A percentile compares a stretch with the other conserved stretches of the same genome.
phyloP scores from a whole-genome alignment of 441 rosid species.

The Kokia cookei region DNA sequence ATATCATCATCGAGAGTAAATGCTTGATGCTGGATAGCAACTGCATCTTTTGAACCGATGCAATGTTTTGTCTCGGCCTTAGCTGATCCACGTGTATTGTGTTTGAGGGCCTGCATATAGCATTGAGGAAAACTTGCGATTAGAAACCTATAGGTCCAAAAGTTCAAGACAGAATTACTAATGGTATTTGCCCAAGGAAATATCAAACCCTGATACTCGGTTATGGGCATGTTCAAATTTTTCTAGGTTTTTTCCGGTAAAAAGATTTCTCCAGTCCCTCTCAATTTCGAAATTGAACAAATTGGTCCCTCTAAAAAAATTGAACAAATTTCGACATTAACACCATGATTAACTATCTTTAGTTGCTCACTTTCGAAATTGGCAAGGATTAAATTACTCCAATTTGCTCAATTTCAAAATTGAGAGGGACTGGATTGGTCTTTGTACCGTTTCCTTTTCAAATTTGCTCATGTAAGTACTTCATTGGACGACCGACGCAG shows the following conservation, averaged over 20 bases:
- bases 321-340: too few relatives aligned
- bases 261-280: too few relatives aligned
- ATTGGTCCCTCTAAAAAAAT: too few relatives aligned
- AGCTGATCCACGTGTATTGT: slow-evolving; percentile 6
- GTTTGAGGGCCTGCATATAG: slow-evolving; percentile 24
- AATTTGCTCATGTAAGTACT: neutral
- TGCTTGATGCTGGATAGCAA: slow-evolving; percentile 23
- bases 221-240: neutral
- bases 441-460: too few relatives aligned
- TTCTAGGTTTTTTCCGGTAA: neutral
- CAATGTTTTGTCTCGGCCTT: slow-evolving; percentile 19
- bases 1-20: slow-evolving; percentile 18
- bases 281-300: too few relatives aligned
- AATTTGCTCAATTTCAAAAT: too few relatives aligned
- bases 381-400: too few relatives aligned
- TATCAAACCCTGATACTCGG: neutral
- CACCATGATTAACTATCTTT: too few relatives aligned
- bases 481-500: neutral
- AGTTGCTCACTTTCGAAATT: too few relatives aligned
- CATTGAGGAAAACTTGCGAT: neutral
- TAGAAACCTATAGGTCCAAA: neutral
- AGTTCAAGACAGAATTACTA: neutral
- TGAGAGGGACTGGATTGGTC: too few relatives aligned
- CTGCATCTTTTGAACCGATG: slow-evolving; percentile 8
- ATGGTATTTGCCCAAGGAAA: neutral